Base-by-base conservation (phyloP, 2,329 filamentous ascomycete species). In the Trichocomaceae sp. region DNA sequence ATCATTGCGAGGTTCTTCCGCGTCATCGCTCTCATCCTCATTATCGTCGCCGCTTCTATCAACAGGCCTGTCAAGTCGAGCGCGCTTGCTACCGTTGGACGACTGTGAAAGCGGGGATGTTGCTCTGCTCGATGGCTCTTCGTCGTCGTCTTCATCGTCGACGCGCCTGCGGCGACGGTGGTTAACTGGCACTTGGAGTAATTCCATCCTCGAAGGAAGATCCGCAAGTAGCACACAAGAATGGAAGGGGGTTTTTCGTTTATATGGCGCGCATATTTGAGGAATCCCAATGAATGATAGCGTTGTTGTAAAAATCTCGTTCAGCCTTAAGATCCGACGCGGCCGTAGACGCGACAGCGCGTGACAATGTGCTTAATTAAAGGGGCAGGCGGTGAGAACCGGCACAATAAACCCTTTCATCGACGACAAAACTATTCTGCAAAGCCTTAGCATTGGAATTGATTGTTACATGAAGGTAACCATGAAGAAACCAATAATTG, bases 71-170 rank as follows among this genome's bases (percentile, higher is more conserved):
- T 63, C 60, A 26, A 71, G 47, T 49, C 66, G 64, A 50, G 60
- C 58, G 41, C 70, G 67, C 59, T 72, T 73, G 57, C 62, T 64
- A 52, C 58, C 64, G 52, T 60, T 64, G 6, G 65, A 62, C 17
- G 60, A 39, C 31, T 64, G 63, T 15, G 65, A 63, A 31, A 58
- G 57, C 20, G 64, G 61, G 7, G 62, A 61, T 50, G 61, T 50
- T 44, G 57, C 49, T 33, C 58, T 58, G 7, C 56, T 58, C 8
- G 57, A 50, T 13, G 26, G 48, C 12, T 64, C 62, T 20, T 58
- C 64, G 15, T 65, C 63, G 20, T 26, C 23, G 23, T 69, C 64
- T 5, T 57, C 59, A 15, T 65, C 62, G 19, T 54, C 53, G 13
- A 64, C 64, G 15, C 56, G 54, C 17, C 61, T 64, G 45, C 60